Base-by-base conservation (phyloP, 164 flowering plant species). In the Vitis labrusca region DNA sequence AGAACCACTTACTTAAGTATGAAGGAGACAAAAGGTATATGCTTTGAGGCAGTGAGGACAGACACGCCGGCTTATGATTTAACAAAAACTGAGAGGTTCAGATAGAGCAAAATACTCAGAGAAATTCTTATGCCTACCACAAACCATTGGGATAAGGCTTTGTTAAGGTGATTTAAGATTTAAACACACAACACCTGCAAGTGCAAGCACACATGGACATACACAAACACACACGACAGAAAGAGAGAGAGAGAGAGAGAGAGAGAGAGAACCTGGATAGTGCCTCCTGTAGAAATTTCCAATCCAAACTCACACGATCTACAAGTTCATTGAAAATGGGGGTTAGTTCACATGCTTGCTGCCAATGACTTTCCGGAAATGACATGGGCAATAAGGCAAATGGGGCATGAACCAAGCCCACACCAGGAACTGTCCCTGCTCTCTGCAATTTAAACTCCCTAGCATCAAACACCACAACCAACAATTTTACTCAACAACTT, bases 281-380 rank as follows among this genome's bases (percentile, higher is more conserved):
- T 58, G 98, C 81, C 5, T 88, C 90, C 75, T 92, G 98, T 15
- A 96, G 71, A 76, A 96, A 96, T 51, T 91, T 76, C 6, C 84
- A 89, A 78, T 96, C 97, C 84, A 92, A 86, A 78, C 99, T 96
- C 59, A 96, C 97, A 12, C 97, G 93, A 79, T 96, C 98, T 9
- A 96, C 83, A 10, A 96, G 92, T 76, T 96, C 99, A 76, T 88
- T 96, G 79, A 96, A 93, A 68, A 96, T 81, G 8, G 97, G 97
- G 12, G 95, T 90, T 67, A 96, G 61, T 58, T 92, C 97, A 79
- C 98, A 89, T 61, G 97, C 99, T 82, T 89, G 90, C 70, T 68
- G 81, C 90, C 90, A 92, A 27, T 89, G 76, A 75, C 77, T 78
- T 74, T 85, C 83, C 1, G 97, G 97, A 68, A 96, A 93, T 54